Conservation (phyloP, 1,139 yeast species). For the Eremothecium cymbalariae region DNA sequence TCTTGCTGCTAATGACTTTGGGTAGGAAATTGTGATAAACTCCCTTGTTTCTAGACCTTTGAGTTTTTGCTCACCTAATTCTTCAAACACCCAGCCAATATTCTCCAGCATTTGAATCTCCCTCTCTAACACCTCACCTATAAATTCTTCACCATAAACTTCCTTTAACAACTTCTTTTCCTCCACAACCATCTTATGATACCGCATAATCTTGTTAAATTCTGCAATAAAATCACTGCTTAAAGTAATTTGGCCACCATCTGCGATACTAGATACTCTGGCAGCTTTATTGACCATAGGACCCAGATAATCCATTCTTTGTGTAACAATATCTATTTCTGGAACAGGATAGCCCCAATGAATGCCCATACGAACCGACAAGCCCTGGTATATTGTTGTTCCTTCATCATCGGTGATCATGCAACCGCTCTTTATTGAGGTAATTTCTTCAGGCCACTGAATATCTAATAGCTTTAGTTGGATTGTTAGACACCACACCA, state of each 20-base stretch:
- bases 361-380: slow-evolving; percentile 94
- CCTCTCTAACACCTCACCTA: slow-evolving; percentile 57
- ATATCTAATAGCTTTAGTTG: slow-evolving; percentile 76
- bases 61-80: slow-evolving; percentile 78
- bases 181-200: slow-evolving; percentile 42
- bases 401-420: slow-evolving; percentile 66
- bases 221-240: slow-evolving; percentile 76
- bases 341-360: slow-evolving; percentile 99
- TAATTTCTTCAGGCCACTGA: slow-evolving; percentile 94
- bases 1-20: slow-evolving; percentile 55
- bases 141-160: slow-evolving; percentile 56
- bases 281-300: slow-evolving; percentile 97
- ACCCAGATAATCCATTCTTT: slow-evolving; percentile 97
- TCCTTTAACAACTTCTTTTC: slow-evolving; percentile 37
- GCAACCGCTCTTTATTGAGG: slow-evolving; percentile 78
- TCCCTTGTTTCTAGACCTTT: slow-evolving; percentile 96
- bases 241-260: slow-evolving; percentile 93
- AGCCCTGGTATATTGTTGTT: slow-evolving; percentile 65
- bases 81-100: slow-evolving; percentile 61
- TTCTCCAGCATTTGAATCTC: slow-evolving; percentile 61
- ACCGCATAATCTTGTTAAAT: slow-evolving; percentile 48
- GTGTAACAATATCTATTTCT: slow-evolving; percentile 87
- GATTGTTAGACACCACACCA: slow-evolving; percentile 90
- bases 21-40: slow-evolving; percentile 69
- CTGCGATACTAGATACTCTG: slow-evolving; percentile 88